These are phyloP conservation scores for Oryza glaberrima DNA, from an alignment of 176 grass and related monocot species.

Conservation along the genomic window DNA sequence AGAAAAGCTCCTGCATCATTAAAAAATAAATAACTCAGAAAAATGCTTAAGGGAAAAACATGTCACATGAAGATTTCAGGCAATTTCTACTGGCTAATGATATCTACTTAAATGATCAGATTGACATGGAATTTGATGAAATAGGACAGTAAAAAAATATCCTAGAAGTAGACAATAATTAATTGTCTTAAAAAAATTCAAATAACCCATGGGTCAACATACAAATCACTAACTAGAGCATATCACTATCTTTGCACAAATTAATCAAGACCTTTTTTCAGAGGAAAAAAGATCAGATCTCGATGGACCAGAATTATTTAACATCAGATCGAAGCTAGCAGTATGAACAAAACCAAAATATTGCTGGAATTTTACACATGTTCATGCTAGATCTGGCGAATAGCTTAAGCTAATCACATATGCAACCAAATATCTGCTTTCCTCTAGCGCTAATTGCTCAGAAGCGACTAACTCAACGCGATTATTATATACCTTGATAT, in stretches of 20 bases:
- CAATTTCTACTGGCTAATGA: not conserved
- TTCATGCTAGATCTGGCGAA: conserved; percentile 35
- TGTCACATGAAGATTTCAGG: not conserved
- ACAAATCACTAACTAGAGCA: not conserved
- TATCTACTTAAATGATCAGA: not conserved
- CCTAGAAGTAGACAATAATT: not conserved
- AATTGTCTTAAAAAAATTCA: not conserved
- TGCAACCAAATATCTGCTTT: not conserved
- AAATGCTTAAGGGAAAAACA: not conserved
- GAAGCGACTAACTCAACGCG: not conserved
- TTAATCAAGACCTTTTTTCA: not conserved
- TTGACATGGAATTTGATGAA: not conserved
- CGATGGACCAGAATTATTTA: not conserved
- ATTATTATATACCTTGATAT: conserved; percentile 75
- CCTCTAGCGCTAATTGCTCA: not conserved
- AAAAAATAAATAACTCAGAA: conserved; percentile 25
- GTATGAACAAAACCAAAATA: not conserved
- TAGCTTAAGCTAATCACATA: not conserved
- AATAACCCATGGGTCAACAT: not conserved
- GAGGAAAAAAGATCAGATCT: not conserved
- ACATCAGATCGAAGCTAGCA: not conserved
- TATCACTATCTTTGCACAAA: not conserved
- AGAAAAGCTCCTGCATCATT: conserved; percentile 75
- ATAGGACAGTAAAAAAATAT: not conserved
- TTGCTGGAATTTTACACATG: not conserved